phyloP scores from a whole-genome alignment of 805 yeast genomes.

The Tetrapisispora nanseiensis region DNA sequence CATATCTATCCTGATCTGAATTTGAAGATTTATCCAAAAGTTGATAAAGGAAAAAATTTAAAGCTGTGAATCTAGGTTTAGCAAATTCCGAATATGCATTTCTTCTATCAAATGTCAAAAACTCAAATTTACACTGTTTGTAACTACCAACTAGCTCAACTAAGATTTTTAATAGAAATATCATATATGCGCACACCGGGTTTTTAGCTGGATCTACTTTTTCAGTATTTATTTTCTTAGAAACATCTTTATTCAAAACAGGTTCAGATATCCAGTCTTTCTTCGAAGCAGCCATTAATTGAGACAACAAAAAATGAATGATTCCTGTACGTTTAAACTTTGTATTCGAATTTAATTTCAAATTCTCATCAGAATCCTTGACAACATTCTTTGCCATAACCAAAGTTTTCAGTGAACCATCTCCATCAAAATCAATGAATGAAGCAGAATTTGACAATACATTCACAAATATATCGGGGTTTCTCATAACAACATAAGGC shows the following conservation, averaged over 20 bases:
- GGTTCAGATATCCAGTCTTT: constrained; percentile 36
- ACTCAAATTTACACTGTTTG: constrained; percentile 71
- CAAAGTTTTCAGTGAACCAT: constrained; percentile 20
- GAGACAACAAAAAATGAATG: constrained; percentile 51
- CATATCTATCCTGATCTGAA: constrained; percentile 27
- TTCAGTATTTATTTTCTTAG: constrained; percentile 26
- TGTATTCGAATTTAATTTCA: constrained; percentile 1
- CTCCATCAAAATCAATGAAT: constrained; percentile 37
- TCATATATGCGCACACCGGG: constrained; percentile 51
- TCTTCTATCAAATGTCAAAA: constrained; percentile 63
- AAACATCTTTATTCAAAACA: constrained; percentile 13
- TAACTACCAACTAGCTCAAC: constrained; percentile 71
- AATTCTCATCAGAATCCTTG: constrained; percentile 10
- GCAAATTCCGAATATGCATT: constrained; percentile 33
- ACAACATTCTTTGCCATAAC: constrained; percentile 18
- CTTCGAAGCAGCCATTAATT: constrained; percentile 45
- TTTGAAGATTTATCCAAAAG: constrained; percentile 47
- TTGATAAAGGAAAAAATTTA: constrained; percentile 70
- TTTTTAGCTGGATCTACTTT: constrained; percentile 38
- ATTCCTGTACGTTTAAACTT: constrained; percentile 41
- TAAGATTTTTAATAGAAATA: constrained; percentile 57
- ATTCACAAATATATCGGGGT: constrained; percentile 41
- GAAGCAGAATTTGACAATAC: constrained; percentile 34
- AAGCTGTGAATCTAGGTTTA: constrained; percentile 67
- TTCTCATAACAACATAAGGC: constrained; percentile 36